These are phyloP conservation scores for Scenedesmus sp. DNA, from an alignment of 163 green algal genomes.

Conservation along the genomic window DNA sequence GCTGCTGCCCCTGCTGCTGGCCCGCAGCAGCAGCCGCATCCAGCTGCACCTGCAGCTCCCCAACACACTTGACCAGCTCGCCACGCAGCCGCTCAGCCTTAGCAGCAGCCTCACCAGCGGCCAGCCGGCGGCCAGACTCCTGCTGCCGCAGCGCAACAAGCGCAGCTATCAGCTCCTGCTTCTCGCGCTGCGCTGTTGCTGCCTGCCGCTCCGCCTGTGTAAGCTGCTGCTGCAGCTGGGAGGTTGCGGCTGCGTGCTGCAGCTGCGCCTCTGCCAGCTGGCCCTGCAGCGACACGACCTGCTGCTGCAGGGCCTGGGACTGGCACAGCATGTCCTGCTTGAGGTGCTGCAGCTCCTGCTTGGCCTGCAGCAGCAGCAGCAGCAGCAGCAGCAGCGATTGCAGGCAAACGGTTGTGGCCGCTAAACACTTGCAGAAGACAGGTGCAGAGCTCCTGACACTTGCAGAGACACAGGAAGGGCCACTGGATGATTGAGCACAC, in stretches of 20 bases:
- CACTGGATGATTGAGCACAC: background rate
- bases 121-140: background rate
- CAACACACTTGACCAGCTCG: conserved; percentile 39
- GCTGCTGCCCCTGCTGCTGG: conserved; percentile 1
- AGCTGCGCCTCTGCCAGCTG: conserved; percentile 26
- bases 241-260: background rate
- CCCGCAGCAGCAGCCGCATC: background rate
- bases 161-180: conserved; percentile 12
- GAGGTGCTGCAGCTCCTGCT: conserved; percentile 35
- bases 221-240: conserved; percentile 8
- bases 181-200: conserved; percentile 14
- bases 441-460: background rate
- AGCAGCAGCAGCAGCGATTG: background rate
- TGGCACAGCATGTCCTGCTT: conserved; percentile 29
- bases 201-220: background rate
- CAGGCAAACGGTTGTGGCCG: background rate
- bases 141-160: conserved; percentile 25
- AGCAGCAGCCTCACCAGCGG: conserved; percentile 13
- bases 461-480: background rate
- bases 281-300: background rate
- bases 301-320: conserved; percentile 24
- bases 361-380: background rate
- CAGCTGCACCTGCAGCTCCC: conserved; percentile 28
- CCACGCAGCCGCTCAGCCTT: conserved; percentile 31
- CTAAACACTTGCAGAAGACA: background rate